Evolutionary conservation across 116 monocot genomes (phyloP).

Genomic region (Dioscorea cayenensis): DNA sequence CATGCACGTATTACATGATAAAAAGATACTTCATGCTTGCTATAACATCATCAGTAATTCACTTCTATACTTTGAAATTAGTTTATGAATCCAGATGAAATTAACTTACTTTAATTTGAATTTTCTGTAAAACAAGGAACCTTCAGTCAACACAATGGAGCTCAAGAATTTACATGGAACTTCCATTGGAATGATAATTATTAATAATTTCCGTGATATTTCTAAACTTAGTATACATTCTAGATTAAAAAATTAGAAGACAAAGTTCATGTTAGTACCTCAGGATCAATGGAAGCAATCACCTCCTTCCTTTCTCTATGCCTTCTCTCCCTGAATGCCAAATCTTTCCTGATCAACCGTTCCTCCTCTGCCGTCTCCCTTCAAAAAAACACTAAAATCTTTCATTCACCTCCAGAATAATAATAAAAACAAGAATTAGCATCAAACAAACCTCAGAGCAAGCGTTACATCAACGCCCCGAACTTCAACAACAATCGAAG

Average conservation of each 20-base stretch:
- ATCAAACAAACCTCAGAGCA: conserved; percentile 39
- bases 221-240: too few species aligned
- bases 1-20: background rate
- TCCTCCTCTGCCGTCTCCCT: conserved; percentile 24
- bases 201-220: background rate
- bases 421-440: background rate
- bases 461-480: conserved; percentile 38
- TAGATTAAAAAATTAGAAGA: too few species aligned
- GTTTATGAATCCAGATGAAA: too few species aligned
- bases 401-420: background rate
- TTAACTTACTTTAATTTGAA: too few species aligned
- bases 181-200: too few species aligned
- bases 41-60: too few species aligned
- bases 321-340: conserved; percentile 19
- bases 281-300: conserved; percentile 48
- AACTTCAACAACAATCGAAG: conserved; percentile 31
- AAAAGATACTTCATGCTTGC: background rate
- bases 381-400: background rate
- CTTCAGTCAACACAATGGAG: too few species aligned
- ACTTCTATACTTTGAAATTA: too few species aligned
- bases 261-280: conserved; percentile 25
- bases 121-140: too few species aligned
- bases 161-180: too few species aligned
- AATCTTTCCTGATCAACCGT: conserved; percentile 6
- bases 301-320: conserved; percentile 18